A percentile compares a stretch with the other conserved stretches of the same genome.
These are phyloP conservation scores for Blastocystis sp. DNA, from an alignment of 352 stramenopile genomes.

Conservation along the genomic window DNA sequence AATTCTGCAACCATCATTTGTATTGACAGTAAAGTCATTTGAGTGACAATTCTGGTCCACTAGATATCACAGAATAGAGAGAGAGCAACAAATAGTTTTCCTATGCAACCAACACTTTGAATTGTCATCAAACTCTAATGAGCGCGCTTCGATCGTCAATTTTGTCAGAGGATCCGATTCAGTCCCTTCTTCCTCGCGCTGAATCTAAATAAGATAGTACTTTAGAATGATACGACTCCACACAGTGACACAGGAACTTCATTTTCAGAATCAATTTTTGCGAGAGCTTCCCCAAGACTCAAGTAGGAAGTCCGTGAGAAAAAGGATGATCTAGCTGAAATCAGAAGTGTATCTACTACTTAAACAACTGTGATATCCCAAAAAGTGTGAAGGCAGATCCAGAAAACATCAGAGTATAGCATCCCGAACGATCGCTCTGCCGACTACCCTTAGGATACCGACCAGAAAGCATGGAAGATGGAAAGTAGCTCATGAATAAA, in stretches of 20 bases:
- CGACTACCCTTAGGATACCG: not conserved
- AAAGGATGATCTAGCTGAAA: constrained; percentile 3
- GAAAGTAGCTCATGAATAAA: no score
- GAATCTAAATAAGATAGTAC: not conserved
- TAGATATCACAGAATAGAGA: not conserved
- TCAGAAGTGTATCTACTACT: not conserved
- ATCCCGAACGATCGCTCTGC: not conserved
- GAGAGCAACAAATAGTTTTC: not conserved
- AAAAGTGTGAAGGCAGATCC: constrained; percentile 16
- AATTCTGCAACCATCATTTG: not conserved
- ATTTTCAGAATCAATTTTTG: not conserved
- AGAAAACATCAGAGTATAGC: constrained; percentile 23
- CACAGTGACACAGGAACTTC: constrained; percentile 6
- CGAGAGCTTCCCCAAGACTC: not conserved
- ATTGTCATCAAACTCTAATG: not conserved
- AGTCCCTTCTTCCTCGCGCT: not conserved
- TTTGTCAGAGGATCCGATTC: not conserved
- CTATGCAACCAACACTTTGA: not conserved
- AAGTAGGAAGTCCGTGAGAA: not conserved
- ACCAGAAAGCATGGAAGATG: no score
- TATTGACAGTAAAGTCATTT: not conserved
- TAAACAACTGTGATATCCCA: not conserved
- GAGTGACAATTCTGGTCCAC: not conserved
- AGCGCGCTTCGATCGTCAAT: not conserved
- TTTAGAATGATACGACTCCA: not conserved